Evolutionary conservation across 129 eudicot genomes (phyloP), one percentile per base, ranked within the genome.

Genomic region (Artemisia tridentata): DNA sequence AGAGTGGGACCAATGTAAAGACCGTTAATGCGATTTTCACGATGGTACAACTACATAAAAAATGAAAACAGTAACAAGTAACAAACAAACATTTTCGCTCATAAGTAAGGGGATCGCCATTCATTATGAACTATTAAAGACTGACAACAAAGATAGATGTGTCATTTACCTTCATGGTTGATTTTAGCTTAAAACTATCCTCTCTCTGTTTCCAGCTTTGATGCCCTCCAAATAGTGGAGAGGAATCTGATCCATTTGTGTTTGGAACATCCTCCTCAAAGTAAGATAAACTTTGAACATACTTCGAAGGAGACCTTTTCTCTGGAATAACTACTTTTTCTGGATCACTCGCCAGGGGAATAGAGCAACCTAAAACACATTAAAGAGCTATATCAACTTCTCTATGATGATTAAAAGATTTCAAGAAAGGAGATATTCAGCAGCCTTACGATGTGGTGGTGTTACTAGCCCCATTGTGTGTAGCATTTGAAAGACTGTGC

Each of bases 151-250:
- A 38, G 45, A 38, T 38, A 45, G 18, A 57, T 3, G 6, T 7
- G 11, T 21, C 54, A 64, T 61, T 72, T 61, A 89, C 99, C 96
- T 90, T 90, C 97, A 90, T 93, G 60, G 69, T 82, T 27, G 93
- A 85, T 80, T 81, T 93, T 47, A 86, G 77, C 74, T 84, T 88
- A 74, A 90, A 93, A 79, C 97, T 93, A 63, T 93, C 91, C 2
- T 93, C 91, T 82, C 97, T 82, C 49, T 87, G 90, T 65, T 72
- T 13, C 99, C 97, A 93, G 58, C 81, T 90, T 63, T 80, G 84
- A 81, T 93, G 91, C 45, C 97, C 99, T 73, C 99, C 99, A 85
- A 93, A 93, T 38, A 93, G 77, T 52, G 96, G 93, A 62, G 76
- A 55, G 54, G 90, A 80, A 10, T 80, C 80, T 68, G 96, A 84